phyloP scores from a whole-genome alignment of 768 basidiomycete genomes.

The Psilocybe subaeruginosa region DNA sequence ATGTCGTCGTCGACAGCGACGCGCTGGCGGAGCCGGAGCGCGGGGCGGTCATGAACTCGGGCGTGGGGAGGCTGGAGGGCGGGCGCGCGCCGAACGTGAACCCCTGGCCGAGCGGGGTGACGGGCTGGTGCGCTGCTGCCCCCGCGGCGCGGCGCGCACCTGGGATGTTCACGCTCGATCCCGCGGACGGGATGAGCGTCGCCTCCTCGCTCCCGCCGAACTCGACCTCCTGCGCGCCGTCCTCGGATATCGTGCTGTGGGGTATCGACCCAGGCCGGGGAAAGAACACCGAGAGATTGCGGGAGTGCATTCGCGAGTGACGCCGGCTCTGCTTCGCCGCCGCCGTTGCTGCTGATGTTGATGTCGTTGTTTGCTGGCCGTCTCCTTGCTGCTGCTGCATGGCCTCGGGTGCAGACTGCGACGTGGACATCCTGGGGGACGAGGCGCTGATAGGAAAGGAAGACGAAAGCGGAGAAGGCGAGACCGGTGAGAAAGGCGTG shows the following conservation, averaged over 20 bases:
- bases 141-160: constrained; percentile 28
- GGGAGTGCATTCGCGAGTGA: constrained; percentile 84
- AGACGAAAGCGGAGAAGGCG: constrained; percentile 53
- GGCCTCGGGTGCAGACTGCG: constrained; percentile 25
- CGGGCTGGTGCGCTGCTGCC: constrained; percentile 22
- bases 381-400: constrained; percentile 14
- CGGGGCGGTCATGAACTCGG: constrained; percentile 25
- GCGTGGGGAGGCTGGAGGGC: constrained; percentile 36
- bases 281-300: constrained; percentile 92
- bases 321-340: constrained; percentile 32
- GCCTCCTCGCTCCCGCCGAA: constrained; percentile 45
- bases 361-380: not conserved
- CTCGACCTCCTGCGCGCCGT: constrained; percentile 58
- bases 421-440: constrained; percentile 16
- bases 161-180: constrained; percentile 42
- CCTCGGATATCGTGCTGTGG: constrained; percentile 66
- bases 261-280: constrained; percentile 75
- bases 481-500: constrained; percentile 48
- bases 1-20: constrained; percentile 12
- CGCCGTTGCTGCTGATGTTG: constrained; percentile 10
- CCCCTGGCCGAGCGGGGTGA: constrained; percentile 48
- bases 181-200: constrained; percentile 50
- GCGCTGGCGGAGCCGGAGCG: constrained; percentile 19
- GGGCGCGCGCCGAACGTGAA: constrained; percentile 71
- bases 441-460: constrained; percentile 27